phyloP scores from a whole-genome alignment of 2,329 filamentous ascomycete species.

The Claviceps purpurea region DNA sequence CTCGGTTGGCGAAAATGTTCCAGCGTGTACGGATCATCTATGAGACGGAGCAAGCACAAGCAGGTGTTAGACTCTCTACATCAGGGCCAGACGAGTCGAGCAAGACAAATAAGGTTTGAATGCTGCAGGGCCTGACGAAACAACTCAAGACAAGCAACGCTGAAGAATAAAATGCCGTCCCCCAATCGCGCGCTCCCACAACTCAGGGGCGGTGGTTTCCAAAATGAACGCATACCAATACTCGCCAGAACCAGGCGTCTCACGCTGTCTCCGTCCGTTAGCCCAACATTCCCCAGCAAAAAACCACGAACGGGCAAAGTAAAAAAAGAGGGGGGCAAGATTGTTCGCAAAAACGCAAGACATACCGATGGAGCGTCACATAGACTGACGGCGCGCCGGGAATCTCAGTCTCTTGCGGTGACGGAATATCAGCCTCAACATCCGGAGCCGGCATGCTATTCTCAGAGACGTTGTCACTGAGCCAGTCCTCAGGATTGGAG shows the following conservation, averaged over 20 bases:
- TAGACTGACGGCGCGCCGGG: conserved; percentile 2
- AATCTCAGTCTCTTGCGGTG: background rate
- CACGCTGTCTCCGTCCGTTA: background rate
- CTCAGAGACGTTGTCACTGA: conserved; percentile 1
- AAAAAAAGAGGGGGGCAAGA: background rate
- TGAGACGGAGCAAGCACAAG: too few relatives aligned
- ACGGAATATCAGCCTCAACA: background rate
- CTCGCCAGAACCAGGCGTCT: conserved; percentile 9
- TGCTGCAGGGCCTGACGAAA: too few relatives aligned
- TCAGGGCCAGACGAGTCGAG: background rate
- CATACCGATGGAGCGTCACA: conserved; percentile 7
- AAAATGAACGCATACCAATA: conserved; percentile 6
- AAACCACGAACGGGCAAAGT: too few relatives aligned
- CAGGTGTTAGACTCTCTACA: too few relatives aligned
- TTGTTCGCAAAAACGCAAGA: background rate
- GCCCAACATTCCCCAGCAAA: too few relatives aligned
- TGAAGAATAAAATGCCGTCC: too few relatives aligned
- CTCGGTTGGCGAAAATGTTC: conserved; percentile 54
- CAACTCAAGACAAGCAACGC: too few relatives aligned
- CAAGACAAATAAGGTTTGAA: background rate
- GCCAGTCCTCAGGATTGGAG: conserved; percentile 1
- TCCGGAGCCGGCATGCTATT: background rate
- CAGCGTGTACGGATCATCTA: conserved; percentile 31
- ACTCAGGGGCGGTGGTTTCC: too few relatives aligned
- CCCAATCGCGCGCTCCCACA: too few relatives aligned